Percentiles rank a stretch among this genome's conserved stretches.
Conservation (phyloP, 2,329 filamentous ascomycete genomes). For the Exophiala spinifera region DNA sequence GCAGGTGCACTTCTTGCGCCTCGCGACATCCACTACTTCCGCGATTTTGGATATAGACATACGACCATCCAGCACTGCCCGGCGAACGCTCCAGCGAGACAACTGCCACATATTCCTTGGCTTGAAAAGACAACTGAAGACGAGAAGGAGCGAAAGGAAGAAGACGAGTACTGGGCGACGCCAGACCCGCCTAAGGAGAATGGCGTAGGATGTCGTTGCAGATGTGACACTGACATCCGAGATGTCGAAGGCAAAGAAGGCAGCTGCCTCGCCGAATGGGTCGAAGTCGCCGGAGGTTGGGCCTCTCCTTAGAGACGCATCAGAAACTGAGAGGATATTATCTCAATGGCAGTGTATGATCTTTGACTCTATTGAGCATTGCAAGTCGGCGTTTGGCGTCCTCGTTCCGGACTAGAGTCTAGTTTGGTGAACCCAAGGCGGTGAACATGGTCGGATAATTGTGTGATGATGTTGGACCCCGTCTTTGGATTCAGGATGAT, state of each 20-base stretch:
- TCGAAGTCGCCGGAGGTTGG: conserved; percentile 95
- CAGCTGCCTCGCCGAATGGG: conserved; percentile 93
- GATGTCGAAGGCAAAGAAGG: conserved; percentile 98
- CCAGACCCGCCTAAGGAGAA: conserved; percentile 89
- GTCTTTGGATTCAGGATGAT: conserved; percentile 12
- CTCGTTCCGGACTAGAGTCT: conserved; percentile 7
- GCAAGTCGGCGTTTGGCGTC: conserved; percentile 18
- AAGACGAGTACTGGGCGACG: conserved; percentile 93
- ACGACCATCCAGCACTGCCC: conserved; percentile 99
- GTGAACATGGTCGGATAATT: neutral
- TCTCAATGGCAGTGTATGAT: conserved; percentile 23
- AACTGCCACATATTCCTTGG: conserved; percentile 75
- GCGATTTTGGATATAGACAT: conserved; percentile 96
- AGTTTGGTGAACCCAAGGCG: conserved; percentile 9
- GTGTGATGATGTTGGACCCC: conserved; percentile 5
- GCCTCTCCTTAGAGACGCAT: conserved; percentile 51
- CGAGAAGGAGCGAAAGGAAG: conserved; percentile 79
- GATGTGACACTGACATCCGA: conserved; percentile 94
- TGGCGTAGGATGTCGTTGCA: conserved; percentile 92
- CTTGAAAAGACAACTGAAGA: conserved; percentile 78
- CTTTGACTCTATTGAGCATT: conserved; percentile 19
- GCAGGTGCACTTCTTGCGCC: conserved; percentile 81
- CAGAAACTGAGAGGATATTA: neutral
- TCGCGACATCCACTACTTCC: conserved; percentile 94
- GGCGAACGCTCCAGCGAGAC: conserved; percentile 85